phyloP scores from a whole-genome alignment of 345 rosid genomes.

The Melaleuca quinquenervia region DNA sequence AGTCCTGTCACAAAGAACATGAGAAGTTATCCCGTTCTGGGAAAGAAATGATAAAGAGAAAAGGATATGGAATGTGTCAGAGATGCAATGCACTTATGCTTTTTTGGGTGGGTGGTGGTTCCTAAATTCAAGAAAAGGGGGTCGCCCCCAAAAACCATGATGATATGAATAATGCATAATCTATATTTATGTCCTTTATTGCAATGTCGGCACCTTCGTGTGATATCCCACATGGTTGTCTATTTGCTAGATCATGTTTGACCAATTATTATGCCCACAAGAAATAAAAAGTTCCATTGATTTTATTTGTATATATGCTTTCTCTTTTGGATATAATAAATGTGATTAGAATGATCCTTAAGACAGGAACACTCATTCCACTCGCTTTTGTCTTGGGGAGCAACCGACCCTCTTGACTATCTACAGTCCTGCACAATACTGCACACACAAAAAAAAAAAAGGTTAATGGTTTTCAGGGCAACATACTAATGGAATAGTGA shows the following conservation, averaged over 20 bases:
- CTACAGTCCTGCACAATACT: background rate
- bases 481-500: background rate
- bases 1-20: constrained; percentile 43
- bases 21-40: constrained; percentile 46
- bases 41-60: constrained; percentile 6
- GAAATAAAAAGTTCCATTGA: background rate
- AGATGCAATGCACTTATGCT: constrained; percentile 46
- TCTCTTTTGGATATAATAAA: background rate
- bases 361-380: constrained; percentile 50
- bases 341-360: constrained; percentile 37
- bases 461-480: background rate
- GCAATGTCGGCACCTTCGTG: constrained; percentile 65
- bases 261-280: background rate
- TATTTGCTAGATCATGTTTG: background rate
- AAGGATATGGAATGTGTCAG: constrained; percentile 60
- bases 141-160: background rate
- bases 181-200: background rate
- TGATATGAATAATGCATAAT: background rate
- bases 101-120: background rate
- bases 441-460: no score
- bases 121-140: constrained; percentile 5
- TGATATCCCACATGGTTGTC: constrained; percentile 18
- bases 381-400: constrained; percentile 67
- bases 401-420: constrained; percentile 36
- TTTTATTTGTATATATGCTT: background rate